Evolutionary conservation across 2,329 filamentous ascomycete genomes (phyloP), one percentile per base, ranked within the genome.

Genomic region (Aspergillus aculeatinus): DNA sequence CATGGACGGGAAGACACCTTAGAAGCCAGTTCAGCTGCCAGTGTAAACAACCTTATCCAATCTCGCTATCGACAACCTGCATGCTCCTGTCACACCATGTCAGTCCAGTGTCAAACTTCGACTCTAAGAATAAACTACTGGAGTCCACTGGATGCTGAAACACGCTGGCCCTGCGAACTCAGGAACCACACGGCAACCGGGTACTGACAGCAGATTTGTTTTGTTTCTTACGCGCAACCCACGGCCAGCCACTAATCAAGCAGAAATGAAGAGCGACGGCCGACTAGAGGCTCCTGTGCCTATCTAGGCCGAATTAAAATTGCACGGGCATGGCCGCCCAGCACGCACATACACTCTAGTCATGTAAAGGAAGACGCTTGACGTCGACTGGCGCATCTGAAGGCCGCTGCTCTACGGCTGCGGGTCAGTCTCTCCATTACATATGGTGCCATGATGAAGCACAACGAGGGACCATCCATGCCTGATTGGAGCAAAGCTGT

Each of bases 61-160:
- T 48, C 44, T 16, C 42, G 27, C 48, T 25, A 16, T 48, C 51
- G 6, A 21, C 53, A 10, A 31, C 16, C 11, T 19, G 27, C 25
- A 14, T 47, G n/a, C 16, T 16, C 25, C 42, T 33, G 16, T 27
- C 42, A 39, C 39, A 48, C 52, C 52, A 11, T 29, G 16, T 23
- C 44, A 42, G 27, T 16, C 42, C 53, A 48, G 42, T 55, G 53
- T 55, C 53, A 55, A 31, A 35, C 27, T 55, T 47, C 33, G 33
- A 12, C 44, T 48, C 48, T 10, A 31, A 48, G 53, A 55, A 35
- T 55, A 48, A 55, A 48, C 53, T 55, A 55, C 53, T 48, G 53
- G 53, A 55, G 53, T 29, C 53, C 19, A 47, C 23, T n/a, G 47
- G 31, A 19, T n/a, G 25, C 47, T 50, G 23, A 50, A 44, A 44